These are phyloP conservation scores for Lathyrus oleraceus DNA, from an alignment of 306 rosid species.

Conservation along the genomic window DNA sequence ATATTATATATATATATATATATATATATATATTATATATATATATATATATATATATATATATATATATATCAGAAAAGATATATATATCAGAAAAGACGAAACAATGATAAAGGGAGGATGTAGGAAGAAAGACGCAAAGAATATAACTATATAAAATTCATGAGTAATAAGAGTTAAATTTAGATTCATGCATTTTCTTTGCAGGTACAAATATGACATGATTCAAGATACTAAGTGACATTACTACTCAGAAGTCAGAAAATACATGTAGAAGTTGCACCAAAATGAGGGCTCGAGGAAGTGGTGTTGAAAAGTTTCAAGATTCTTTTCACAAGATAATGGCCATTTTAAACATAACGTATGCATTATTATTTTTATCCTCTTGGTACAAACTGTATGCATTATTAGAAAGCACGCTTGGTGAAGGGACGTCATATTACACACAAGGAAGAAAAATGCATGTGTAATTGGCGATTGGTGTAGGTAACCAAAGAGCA, in stretches of 20 bases:
- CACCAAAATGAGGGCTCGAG: slow-evolving; percentile 11
- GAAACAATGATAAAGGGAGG: not conserved
- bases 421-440: slow-evolving; percentile 32
- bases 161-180: not conserved
- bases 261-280: slow-evolving; percentile 24
- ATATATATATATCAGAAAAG: too few relatives aligned
- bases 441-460: not conserved
- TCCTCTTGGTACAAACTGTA: too few relatives aligned
- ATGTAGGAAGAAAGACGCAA: slow-evolving; percentile 5
- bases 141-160: not conserved
- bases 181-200: slow-evolving; percentile 29
- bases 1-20: too few relatives aligned
- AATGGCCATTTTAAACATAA: not conserved
- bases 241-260: slow-evolving; percentile 34
- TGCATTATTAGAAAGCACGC: not conserved
- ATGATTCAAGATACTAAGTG: slow-evolving; percentile 11
- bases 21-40: too few relatives aligned
- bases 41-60: too few relatives aligned
- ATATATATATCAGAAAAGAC: not conserved
- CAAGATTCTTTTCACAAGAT: slow-evolving; percentile 21
- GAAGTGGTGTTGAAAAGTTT: slow-evolving; percentile 27
- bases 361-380: not conserved
- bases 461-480: too few relatives aligned
- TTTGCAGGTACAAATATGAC: not conserved
- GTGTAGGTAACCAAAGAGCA: too few relatives aligned